Evolutionary conservation across 2,329 filamentous ascomycete genomes (phyloP).

Genomic region (Orbilia oligospora): DNA sequence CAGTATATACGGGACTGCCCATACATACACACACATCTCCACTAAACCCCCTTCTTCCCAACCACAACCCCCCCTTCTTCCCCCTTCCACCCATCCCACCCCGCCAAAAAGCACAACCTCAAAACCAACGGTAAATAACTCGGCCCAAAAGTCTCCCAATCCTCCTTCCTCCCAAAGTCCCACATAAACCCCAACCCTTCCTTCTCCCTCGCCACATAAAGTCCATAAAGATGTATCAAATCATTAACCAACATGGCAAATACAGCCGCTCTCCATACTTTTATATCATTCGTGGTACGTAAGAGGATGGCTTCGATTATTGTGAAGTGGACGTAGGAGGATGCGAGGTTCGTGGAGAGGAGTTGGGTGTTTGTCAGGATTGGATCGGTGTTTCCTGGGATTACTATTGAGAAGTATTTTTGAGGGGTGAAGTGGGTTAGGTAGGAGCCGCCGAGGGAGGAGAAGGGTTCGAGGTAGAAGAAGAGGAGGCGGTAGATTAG

Average conservation of each 20-base stretch:
- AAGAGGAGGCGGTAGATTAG: conserved; percentile 50
- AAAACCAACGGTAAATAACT: conserved; percentile 41
- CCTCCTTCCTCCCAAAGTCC: conserved; percentile 35
- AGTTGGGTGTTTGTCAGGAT: conserved; percentile 46
- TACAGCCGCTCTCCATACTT: conserved; percentile 33
- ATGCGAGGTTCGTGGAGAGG: conserved; percentile 44
- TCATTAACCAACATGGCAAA: conserved; percentile 43
- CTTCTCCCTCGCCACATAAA: conserved; percentile 24
- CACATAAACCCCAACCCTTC: conserved; percentile 30
- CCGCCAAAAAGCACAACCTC: conserved; percentile 44
- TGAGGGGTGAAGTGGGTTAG: conserved; percentile 45
- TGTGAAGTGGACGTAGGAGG: conserved; percentile 45
- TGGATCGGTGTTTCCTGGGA: conserved; percentile 36
- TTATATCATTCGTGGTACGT: conserved; percentile 39
- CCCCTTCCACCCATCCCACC: conserved; percentile 45
- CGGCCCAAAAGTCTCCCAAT: conserved; percentile 47
- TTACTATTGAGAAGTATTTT: conserved; percentile 39
- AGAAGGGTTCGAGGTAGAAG: conserved; percentile 45
- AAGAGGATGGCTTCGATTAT: conserved; percentile 50
- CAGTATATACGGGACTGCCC: too few relatives aligned
- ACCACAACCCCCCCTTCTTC: conserved; percentile 8
- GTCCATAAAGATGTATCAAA: conserved; percentile 40
- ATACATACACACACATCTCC: too few relatives aligned
- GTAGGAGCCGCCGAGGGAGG: conserved; percentile 43
- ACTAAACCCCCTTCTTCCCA: not conserved